phyloP scores from a whole-genome alignment of 352 stramenopile species.

The Pythium myriotylum region DNA sequence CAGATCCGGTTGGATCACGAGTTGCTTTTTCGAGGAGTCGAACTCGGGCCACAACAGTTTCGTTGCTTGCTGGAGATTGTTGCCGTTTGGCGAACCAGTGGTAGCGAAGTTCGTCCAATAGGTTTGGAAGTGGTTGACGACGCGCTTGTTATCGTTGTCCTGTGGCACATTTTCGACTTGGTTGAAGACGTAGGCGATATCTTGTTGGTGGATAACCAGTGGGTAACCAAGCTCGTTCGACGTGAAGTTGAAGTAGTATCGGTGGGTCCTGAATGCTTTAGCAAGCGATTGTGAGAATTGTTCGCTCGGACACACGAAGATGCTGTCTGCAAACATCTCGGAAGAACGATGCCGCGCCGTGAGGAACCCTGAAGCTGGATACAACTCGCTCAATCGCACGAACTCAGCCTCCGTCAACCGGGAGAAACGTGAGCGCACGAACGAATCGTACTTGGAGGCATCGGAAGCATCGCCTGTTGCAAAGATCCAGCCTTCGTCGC shows the following conservation, averaged over 20 bases:
- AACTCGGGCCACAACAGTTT: conserved; percentile 1
- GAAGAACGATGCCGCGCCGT: conserved; percentile 6
- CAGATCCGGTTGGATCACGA: background rate
- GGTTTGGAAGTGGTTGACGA: too few species aligned
- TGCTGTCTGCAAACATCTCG: conserved; percentile 3
- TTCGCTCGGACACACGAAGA: conserved; percentile 10
- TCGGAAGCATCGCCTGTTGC: background rate
- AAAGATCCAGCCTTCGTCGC: conserved; percentile 18
- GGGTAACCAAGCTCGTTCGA: background rate
- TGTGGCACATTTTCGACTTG: background rate
- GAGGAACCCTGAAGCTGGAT: conserved; percentile 4
- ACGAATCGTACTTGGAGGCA: conserved; percentile 5
- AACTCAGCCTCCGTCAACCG: background rate
- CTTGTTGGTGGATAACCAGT: conserved; percentile 1
- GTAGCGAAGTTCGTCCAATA: conserved; percentile 12
- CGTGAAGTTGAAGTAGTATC: conserved; percentile 6
- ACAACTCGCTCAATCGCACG: background rate
- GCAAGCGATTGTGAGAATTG: background rate
- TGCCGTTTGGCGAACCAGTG: background rate
- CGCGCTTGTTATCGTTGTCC: background rate
- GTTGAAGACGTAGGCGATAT: conserved; percentile 8
- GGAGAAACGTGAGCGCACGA: conserved; percentile 1
- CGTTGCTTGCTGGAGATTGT: too few species aligned
- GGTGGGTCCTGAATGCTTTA: background rate
- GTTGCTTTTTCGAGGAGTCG: background rate